phyloP scores from a whole-genome alignment of 148 eudicot genomes.

The Talinum fruticosum region DNA sequence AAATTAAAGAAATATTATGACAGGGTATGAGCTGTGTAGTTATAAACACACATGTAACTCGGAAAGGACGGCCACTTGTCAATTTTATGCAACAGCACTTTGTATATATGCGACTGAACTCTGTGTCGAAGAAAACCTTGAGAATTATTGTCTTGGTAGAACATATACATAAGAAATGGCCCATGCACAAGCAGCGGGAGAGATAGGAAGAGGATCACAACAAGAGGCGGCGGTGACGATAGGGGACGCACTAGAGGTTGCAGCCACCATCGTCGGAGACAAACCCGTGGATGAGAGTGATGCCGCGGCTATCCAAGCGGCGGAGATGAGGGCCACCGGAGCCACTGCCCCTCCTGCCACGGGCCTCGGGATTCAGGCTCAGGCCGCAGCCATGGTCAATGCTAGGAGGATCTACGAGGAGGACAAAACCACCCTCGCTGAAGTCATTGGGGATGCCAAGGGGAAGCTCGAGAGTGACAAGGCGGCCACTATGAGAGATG shows the following conservation, averaged over 20 bases:
- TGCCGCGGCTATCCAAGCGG: conserved; percentile 76
- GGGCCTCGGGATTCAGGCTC: conserved; percentile 52
- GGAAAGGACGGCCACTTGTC: background rate
- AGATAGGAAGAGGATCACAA: background rate
- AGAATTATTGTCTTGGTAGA: too few species aligned
- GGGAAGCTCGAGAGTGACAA: conserved; percentile 48
- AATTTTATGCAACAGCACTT: background rate
- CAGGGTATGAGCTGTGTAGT: background rate
- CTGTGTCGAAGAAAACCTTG: background rate
- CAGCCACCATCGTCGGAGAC: conserved; percentile 41
- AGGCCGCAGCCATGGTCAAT: conserved; percentile 51
- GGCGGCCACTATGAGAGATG: conserved; percentile 51
- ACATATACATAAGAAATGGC: conserved; percentile 7
- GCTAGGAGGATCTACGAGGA: conserved; percentile 25
- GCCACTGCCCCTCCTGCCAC: conserved; percentile 23
- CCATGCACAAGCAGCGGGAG: conserved; percentile 13
- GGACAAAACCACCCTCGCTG: conserved; percentile 46
- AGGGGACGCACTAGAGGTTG: conserved; percentile 66
- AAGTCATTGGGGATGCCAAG: conserved; percentile 56
- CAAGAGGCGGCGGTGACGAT: conserved; percentile 34
- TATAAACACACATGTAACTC: background rate
- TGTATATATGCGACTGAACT: too few species aligned
- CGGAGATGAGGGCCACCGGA: conserved; percentile 65
- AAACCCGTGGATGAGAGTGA: conserved; percentile 66
- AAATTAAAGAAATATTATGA: too few species aligned